Conservation (phyloP, 345 rosid species). For the Corymbia maculata region DNA sequence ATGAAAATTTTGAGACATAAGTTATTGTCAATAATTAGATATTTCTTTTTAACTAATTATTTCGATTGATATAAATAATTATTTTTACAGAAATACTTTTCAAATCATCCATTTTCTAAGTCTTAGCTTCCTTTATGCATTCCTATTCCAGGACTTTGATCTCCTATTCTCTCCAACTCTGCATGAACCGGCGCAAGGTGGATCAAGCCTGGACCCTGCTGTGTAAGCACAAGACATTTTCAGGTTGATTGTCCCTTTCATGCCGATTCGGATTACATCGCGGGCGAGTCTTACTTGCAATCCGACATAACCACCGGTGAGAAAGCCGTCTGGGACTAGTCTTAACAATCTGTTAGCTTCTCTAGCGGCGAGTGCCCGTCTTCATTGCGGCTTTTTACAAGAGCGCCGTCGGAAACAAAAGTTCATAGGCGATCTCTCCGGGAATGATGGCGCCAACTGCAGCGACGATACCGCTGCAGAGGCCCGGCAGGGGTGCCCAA, state of each 20-base stretch:
- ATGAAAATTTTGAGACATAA: too few relatives aligned
- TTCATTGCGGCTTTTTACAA: neutral
- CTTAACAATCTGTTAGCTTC: neutral
- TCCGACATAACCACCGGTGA: neutral
- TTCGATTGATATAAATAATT: accelerated
- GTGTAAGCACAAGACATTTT: neutral
- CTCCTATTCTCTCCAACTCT: neutral
- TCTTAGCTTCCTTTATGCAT: neutral
- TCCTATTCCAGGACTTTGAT: neutral
- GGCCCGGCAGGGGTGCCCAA: neutral
- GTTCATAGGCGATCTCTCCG: neutral
- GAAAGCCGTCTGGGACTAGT: neutral
- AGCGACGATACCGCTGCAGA: neutral
- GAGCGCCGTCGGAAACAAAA: neutral
- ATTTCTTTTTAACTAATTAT: too few relatives aligned
- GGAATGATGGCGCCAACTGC: neutral
- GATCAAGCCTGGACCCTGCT: neutral
- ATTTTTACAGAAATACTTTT: accelerated
- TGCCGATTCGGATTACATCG: neutral
- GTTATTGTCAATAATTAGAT: too few relatives aligned
- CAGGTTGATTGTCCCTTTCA: neutral
- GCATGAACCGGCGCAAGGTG: neutral
- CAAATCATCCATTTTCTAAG: too few relatives aligned
- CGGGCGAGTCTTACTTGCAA: neutral
- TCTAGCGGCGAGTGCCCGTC: neutral